Evolutionary conservation across 139 green algal genomes (phyloP).

Genomic region (Eudorina sp.): DNA sequence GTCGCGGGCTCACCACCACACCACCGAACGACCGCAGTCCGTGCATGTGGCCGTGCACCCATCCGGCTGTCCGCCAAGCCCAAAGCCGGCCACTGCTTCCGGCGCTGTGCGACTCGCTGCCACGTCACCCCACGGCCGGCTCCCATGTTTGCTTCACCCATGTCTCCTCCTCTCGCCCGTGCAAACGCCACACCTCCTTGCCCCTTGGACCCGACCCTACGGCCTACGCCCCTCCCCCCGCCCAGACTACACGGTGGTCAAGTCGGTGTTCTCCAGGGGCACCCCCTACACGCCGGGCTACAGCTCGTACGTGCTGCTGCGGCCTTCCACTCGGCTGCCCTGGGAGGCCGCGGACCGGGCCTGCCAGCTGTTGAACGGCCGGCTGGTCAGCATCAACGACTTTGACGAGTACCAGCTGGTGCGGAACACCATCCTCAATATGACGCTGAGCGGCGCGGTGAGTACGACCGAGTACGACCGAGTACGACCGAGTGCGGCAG

Average conservation of each 20-base stretch:
- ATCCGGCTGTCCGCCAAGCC: too few species aligned
- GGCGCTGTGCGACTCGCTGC: background rate
- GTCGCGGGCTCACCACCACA: too few species aligned
- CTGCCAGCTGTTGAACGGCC: constrained; percentile 75
- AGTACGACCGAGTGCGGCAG: background rate
- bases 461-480: background rate
- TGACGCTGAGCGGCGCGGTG: constrained; percentile 49
- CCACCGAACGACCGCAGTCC: too few species aligned
- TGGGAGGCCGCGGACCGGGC: constrained; percentile 66
- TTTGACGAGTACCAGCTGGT: background rate
- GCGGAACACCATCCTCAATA: constrained; percentile 66
- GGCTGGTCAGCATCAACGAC: constrained; percentile 63
- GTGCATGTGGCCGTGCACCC: too few species aligned
- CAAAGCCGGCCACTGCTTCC: too few species aligned
- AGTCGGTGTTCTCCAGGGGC: background rate
- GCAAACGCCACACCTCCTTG: background rate
- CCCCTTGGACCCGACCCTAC: too few species aligned
- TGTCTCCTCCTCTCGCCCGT: background rate
- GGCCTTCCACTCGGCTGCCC: background rate
- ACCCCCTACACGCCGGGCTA: background rate
- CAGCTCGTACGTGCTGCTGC: background rate
- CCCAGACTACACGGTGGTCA: background rate
- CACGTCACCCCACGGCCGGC: background rate
- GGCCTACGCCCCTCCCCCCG: background rate
- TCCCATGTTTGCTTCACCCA: background rate